Base-by-base conservation (phyloP, 1,139 yeast genomes). In the Lodderomyces metapsilosis region DNA sequence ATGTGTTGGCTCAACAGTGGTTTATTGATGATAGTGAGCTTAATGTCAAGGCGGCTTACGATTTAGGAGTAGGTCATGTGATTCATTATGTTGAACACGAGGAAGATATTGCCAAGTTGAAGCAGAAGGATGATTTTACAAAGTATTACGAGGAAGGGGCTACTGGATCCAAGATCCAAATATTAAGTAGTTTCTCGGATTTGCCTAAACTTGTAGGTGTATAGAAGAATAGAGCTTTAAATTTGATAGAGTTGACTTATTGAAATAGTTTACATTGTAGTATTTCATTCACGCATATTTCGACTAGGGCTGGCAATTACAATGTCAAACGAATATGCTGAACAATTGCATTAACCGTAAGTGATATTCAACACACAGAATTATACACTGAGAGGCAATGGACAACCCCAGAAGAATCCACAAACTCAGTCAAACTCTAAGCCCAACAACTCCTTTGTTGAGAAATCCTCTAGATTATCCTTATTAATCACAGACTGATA, bases 21-120 rank as follows among this genome's bases (percentile, higher is more conserved):
- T 91, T 86, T 57, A 79, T 92, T 13, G 98, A 92, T 61, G 97
- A 89, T 58, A 82, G 92, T 43, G 84, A 77, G 40, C 65, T 81
- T 43, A 85, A 84, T 56, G 79, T 75, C 35, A 72, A 71, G 50
- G 80, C 82, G 0, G 83, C 89, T 43, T 57, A 58, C 39, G 61
- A 70, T 39, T 61, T 71, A 37, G 80, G 80, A 1, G 70, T 77
- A 61, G 80, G 80, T 4, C 64, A 66, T 27, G 76, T 81, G 4
- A 64, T 80, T 40, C 88, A 82, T 52, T 81, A 67, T 51, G 72
- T 82, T 15, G 92, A 84, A 50, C 48, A 64, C 23, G 74, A 70
- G 24, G 20, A 28, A 20, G 83, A 78, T 41, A 59, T 62, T 40
- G 56, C 64, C 13, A 64, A 56, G 16, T 48, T 74, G 25, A 47